Percentiles rank a stretch among this genome's conserved stretches.
phyloP scores from a whole-genome alignment of 495 filamentous ascomycete genomes.

The Choiromyces venosus region DNA sequence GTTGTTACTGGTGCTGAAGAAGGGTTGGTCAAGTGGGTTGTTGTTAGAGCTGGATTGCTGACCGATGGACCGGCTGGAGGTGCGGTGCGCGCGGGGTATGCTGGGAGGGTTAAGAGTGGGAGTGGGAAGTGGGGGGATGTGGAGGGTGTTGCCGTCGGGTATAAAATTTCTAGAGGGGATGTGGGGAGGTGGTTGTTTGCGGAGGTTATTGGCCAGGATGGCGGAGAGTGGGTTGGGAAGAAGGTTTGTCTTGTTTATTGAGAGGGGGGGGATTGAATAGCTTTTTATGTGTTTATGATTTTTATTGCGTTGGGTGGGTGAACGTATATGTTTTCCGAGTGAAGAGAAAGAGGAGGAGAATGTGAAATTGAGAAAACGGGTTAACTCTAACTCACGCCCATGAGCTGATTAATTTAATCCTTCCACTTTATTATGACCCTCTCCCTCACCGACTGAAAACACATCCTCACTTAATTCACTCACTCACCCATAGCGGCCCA shows the following conservation, averaged over 20 bases:
- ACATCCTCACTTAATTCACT: background rate
- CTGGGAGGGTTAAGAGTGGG: conserved; percentile 41
- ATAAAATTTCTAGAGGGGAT: conserved; percentile 45
- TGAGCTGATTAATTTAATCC: background rate
- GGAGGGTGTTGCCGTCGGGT: conserved; percentile 41
- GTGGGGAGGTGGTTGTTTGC: conserved; percentile 48
- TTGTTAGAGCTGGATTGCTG: conserved; percentile 44
- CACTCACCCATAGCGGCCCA: background rate
- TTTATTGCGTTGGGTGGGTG: background rate
- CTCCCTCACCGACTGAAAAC: background rate
- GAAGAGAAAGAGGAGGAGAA: background rate
- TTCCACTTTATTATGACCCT: background rate
- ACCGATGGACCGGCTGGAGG: conserved; percentile 38
- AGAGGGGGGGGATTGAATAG: background rate
- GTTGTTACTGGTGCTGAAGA: conserved; percentile 21
- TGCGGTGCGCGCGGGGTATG: conserved; percentile 39
- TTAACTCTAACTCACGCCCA: background rate
- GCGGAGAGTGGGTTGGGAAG: conserved; percentile 44
- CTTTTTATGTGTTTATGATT: background rate
- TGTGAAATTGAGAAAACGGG: background rate
- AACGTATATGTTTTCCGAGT: background rate
- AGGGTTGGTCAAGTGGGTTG: conserved; percentile 33
- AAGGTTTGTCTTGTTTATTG: conserved; percentile 45
- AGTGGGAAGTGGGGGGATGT: conserved; percentile 39
- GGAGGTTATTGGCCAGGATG: conserved; percentile 43